A percentile compares a stretch with the other conserved stretches of the same genome.
These are phyloP conservation scores for Erigeron canadensis DNA, from an alignment of 129 eudicot genomes.

Conservation along the genomic window DNA sequence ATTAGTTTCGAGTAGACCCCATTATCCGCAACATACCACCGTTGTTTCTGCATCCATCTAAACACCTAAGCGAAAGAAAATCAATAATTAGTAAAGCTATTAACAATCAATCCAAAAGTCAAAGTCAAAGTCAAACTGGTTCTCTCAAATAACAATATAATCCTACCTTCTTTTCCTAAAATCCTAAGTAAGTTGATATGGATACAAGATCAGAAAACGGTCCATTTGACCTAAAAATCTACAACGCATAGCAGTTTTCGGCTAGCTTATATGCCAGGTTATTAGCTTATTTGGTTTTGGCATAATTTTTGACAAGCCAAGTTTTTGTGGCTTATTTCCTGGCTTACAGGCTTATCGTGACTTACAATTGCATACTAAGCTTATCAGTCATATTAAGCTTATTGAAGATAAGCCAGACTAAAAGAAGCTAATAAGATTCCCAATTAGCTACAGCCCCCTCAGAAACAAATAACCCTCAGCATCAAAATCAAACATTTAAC, in stretches of 20 bases:
- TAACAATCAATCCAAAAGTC: neutral
- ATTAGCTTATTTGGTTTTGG: neutral
- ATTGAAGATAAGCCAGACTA: too few species aligned
- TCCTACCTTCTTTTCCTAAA: neutral
- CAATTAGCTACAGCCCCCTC: too few species aligned
- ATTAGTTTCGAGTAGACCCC: slow-evolving; percentile 88
- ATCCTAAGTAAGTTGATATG: neutral
- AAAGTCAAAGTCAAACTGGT: slow-evolving; percentile 13
- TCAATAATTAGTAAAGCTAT: slow-evolving; percentile 5
- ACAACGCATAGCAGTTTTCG: neutral
- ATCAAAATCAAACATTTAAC: too few species aligned
- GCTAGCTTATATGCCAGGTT: neutral
- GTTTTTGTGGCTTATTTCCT: too few species aligned
- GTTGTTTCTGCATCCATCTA: slow-evolving; percentile 98
- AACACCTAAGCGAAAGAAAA: slow-evolving; percentile 50
- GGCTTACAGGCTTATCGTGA: too few species aligned
- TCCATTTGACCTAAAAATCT: neutral
- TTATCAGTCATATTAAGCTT: too few species aligned
- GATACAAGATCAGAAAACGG: neutral
- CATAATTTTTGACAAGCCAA: too few species aligned
- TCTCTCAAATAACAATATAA: too few species aligned
- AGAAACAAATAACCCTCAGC: too few species aligned
- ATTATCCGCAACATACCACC: slow-evolving; percentile 89
- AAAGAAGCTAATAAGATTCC: too few species aligned
- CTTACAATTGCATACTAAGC: too few species aligned